A percentile compares a stretch with the other conserved stretches of the same genome.
Conservation (phyloP, 2,329 filamentous ascomycete species). For the Aspergillus fijiensis region DNA sequence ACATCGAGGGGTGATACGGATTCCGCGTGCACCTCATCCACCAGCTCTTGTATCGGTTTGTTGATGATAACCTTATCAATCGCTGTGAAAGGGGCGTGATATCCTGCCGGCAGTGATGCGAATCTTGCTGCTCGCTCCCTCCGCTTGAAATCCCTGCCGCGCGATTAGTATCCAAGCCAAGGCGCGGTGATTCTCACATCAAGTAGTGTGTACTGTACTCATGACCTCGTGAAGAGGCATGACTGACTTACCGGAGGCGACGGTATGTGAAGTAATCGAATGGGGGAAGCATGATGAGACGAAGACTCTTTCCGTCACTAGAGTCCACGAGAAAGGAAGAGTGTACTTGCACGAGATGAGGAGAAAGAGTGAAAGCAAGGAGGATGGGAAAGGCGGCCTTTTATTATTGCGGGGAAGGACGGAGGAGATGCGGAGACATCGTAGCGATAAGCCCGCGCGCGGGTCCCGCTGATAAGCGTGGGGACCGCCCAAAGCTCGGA, state of each 20-base stretch:
- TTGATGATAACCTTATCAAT: conserved; percentile 67
- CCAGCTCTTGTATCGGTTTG: conserved; percentile 73
- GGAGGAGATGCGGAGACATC: conserved; percentile 18
- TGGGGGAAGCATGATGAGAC: conserved; percentile 49
- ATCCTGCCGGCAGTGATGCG: conserved; percentile 62
- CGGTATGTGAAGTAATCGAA: conserved; percentile 70
- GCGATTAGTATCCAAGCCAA: neutral
- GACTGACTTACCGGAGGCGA: conserved; percentile 62
- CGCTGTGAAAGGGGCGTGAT: conserved; percentile 64
- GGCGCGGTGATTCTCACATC: neutral
- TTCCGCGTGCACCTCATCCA: conserved; percentile 72
- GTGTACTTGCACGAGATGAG: neutral
- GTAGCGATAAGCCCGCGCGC: conserved; percentile 16
- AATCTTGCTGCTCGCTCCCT: conserved; percentile 70
- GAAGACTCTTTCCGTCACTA: neutral
- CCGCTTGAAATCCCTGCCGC: conserved; percentile 72
- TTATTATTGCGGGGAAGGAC: conserved; percentile 25
- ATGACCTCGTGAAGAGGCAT: neutral
- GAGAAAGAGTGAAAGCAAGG: neutral
- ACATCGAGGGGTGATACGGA: conserved; percentile 67
- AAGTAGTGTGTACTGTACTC: neutral
- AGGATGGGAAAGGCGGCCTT: conserved; percentile 11
- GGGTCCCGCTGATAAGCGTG: conserved; percentile 24
- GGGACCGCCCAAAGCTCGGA: neutral
- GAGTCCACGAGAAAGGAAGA: conserved; percentile 3